These are phyloP conservation scores for Naganishia albida DNA, from an alignment of 1,284 basidiomycete species.

Conservation along the genomic window DNA sequence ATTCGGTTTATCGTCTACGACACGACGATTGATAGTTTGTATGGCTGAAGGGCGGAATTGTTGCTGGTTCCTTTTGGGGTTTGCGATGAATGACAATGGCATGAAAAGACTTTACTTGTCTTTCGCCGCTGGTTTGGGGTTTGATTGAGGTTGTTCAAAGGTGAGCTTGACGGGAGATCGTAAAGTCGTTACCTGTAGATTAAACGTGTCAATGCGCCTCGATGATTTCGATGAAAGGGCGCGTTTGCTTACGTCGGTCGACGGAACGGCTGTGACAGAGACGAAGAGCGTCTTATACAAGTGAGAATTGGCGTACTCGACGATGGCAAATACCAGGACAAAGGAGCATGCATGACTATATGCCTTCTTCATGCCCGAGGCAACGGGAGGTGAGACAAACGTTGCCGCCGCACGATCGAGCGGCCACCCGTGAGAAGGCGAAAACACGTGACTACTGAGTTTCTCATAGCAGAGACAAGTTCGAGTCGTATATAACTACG, in stretches of 20 bases:
- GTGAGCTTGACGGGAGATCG: neutral
- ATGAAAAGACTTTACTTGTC: conserved; percentile 30
- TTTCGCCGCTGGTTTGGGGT: neutral
- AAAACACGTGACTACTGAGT: conserved; percentile 1
- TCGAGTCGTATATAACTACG: neutral
- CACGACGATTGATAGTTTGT: conserved; percentile 21
- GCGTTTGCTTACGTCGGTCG: neutral
- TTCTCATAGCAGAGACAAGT: neutral
- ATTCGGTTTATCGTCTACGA: conserved; percentile 29
- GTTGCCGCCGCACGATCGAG: conserved; percentile 7
- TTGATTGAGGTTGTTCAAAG: too few relatives aligned
- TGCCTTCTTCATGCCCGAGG: neutral
- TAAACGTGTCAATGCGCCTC: neutral
- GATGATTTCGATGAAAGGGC: neutral
- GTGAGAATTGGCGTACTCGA: neutral
- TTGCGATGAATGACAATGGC: conserved; percentile 29
- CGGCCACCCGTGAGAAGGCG: conserved; percentile 1
- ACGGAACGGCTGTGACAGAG: neutral
- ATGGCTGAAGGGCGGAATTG: conserved; percentile 25
- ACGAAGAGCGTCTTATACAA: neutral
- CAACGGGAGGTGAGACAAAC: conserved; percentile 3
- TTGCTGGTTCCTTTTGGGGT: conserved; percentile 28
- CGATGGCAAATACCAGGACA: neutral
- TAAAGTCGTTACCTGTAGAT: conserved; percentile 1
- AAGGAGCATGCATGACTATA: neutral